Evolutionary conservation across 2,329 filamentous ascomycete species (phyloP), one percentile per base, ranked within the genome.

Genomic region (Cercospora brassicicola): DNA sequence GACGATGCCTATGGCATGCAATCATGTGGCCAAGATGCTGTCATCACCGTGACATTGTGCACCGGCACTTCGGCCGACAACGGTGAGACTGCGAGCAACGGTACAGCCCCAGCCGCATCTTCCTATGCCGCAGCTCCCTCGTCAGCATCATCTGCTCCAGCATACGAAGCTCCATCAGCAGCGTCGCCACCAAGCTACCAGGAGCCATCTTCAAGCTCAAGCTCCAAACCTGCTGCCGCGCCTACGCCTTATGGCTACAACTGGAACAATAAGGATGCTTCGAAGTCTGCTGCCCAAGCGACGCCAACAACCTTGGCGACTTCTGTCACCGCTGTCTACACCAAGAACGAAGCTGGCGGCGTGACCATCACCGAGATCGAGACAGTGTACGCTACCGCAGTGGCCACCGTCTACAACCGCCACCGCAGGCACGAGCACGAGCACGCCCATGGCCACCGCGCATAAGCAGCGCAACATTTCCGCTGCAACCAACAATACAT

Each of bases 1-100:
- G 78, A 80, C 67, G 78, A 80, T 67, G 76, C 77, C 66, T 77
- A 78, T 59, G 78, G 78, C 65, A 79, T 79, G 78, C 78, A 80
- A 72, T 72, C 73, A n/a, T 79, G 78, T 73, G 56, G 69, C 20
- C 66, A 73, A 23, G 72, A 75, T 62, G 68, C 76, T 42, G 71
- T 69, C 68, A 78, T 80, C 73, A 79, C 76, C 28, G 77, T 80
- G 67, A 76, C 74, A 39, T 73, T 80, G 45, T 80, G 78, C 76
- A 78, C 78, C 60, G 76, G 75, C 60, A 39, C 60, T 23, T 69
- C 70, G 13, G 65, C 53, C 31, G 69, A 70, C 66, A 67, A 71
- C 39, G 62, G 62, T 20, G 55, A 59, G 13, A 36, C 55, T 20
- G 28, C 31, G 15, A 59, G 7, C 48, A 28, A 36, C 18, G 65